Evolutionary conservation across 2,329 filamentous ascomycete genomes (phyloP), one percentile per base, ranked within the genome.

Genomic region (Paecilomyces dactylethromorphus): DNA sequence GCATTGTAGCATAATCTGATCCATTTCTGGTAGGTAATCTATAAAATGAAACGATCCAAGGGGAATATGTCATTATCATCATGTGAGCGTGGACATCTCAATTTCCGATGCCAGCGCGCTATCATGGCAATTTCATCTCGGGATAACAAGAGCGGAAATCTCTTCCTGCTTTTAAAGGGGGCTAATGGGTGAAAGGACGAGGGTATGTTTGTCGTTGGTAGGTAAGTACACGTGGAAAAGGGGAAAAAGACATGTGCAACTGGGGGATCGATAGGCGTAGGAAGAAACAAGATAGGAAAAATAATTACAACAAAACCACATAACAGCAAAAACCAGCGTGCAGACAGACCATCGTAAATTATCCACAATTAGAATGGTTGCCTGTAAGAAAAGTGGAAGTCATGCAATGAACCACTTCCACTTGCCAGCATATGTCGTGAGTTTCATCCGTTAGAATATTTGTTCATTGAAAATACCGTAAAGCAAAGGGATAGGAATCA

Each of bases 221-320:
- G 8, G 15, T 45, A 45, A 18, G 21, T 45, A 45, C 39, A 45
- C 21, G 39, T n/a, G 39, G 39, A 45, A 45, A 31, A 29, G 45
- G 11, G 49, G 26, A 52, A 45, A 49, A 52, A 45, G 35, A 60
- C 58, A 60, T 61, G 62, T 58, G 60, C 56, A 58, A 56, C 49
- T 59, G 62, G 62, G 61, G 62, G 60, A 18, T 45, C 8, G n/a
- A 45, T 45, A n/a, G 18, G 21, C 15, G 39, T 18, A 45, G 18
- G n/a, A n/a, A 18, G 2, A 45, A 18, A 8, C n/a, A 45, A 45
- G 18, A 2, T 18, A 10, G 13, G 18, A 45, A 45, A 45, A n/a
- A 45, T 45, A 45, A 45, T 45, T 45, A 45, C 39, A 45, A n/a
- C 39, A n/a, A 45, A 45, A 45, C 39, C 15, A 45, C 39, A 45